Conservation (phyloP, 1,284 basidiomycete genomes). For the Irpex rosettiformis region DNA sequence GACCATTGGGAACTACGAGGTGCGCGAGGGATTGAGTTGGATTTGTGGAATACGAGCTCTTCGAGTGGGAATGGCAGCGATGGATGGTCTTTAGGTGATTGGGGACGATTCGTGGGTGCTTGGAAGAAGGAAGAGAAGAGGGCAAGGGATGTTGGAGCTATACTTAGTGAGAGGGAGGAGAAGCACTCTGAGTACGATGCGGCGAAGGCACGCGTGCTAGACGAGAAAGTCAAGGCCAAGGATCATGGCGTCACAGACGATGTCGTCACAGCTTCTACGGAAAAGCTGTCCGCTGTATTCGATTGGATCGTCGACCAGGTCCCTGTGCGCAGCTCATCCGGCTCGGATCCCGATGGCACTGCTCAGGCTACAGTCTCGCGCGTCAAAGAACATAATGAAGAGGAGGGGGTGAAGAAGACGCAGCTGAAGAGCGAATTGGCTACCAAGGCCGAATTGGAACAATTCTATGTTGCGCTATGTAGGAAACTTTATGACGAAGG, state of each 20-base stretch:
- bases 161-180: conserved; percentile 22
- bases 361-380: conserved; percentile 10
- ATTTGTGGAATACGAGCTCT: conserved; percentile 3
- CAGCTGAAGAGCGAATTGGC: conserved; percentile 44
- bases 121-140: conserved; percentile 54
- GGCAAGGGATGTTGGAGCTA: conserved; percentile 24
- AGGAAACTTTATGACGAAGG: conserved; percentile 81
- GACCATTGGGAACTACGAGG: conserved; percentile 99
- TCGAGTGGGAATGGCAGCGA: not conserved
- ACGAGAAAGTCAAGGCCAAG: conserved; percentile 18
- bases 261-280: conserved; percentile 62
- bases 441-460: conserved; percentile 64
- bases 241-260: conserved; percentile 46
- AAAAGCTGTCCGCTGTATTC: conserved; percentile 65
- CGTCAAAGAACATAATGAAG: conserved; percentile 14
- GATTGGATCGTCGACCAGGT: conserved; percentile 78
- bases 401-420: conserved; percentile 17
- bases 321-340: conserved; percentile 32
- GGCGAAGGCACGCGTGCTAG: conserved; percentile 6
- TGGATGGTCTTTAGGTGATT: conserved; percentile 58
- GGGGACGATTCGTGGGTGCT: conserved; percentile 54
- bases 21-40: conserved; percentile 57
- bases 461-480: conserved; percentile 73
- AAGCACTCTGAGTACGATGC: conserved; percentile 4
- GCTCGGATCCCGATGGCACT: conserved; percentile 8